A percentile compares a stretch with the other conserved stretches of the same genome.
Conservation (phyloP, 179 eudicot genomes). For the Monotropa hypopitys region DNA sequence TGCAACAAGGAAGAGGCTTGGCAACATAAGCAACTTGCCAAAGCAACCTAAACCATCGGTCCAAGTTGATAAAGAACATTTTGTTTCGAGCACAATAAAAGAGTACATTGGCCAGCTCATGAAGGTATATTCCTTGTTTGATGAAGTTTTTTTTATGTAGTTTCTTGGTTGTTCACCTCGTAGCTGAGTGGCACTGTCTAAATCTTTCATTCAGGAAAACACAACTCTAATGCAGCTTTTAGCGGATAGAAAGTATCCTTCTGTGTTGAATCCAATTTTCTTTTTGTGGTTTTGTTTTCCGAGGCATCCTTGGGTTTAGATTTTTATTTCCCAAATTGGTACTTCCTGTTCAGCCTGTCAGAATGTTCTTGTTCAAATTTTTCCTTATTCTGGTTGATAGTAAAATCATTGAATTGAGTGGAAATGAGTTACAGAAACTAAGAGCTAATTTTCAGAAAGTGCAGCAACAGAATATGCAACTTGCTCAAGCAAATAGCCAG, state of each 20-base stretch:
- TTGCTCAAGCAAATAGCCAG: conserved; percentile 54
- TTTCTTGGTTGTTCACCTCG: neutral
- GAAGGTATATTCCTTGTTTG: conserved; percentile 16
- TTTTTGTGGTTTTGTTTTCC: neutral
- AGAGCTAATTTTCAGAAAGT: conserved; percentile 36
- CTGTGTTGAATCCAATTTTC: neutral
- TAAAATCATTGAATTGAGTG: conserved; percentile 53
- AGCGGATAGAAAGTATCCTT: conserved; percentile 36
- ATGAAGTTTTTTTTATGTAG: neutral
- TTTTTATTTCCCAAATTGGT: neutral
- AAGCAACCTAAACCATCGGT: conserved; percentile 7
- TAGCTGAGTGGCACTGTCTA: neutral
- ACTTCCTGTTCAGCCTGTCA: too few species aligned
- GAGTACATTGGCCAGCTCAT: conserved; percentile 26
- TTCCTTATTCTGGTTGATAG: conserved; percentile 22
- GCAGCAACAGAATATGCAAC: conserved; percentile 55
- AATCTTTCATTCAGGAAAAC: conserved; percentile 24
- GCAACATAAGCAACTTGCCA: conserved; percentile 31
- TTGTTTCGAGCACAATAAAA: conserved; percentile 12
- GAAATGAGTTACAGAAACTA: conserved; percentile 41
- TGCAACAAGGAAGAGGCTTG: conserved; percentile 23
- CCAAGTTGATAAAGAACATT: conserved; percentile 18
- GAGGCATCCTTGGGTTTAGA: neutral
- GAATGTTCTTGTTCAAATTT: neutral
- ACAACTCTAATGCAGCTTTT: conserved; percentile 21